These are phyloP conservation scores for Blastomyces emzantsi DNA, from an alignment of 2,329 filamentous ascomycete genomes.

Conservation along the genomic window DNA sequence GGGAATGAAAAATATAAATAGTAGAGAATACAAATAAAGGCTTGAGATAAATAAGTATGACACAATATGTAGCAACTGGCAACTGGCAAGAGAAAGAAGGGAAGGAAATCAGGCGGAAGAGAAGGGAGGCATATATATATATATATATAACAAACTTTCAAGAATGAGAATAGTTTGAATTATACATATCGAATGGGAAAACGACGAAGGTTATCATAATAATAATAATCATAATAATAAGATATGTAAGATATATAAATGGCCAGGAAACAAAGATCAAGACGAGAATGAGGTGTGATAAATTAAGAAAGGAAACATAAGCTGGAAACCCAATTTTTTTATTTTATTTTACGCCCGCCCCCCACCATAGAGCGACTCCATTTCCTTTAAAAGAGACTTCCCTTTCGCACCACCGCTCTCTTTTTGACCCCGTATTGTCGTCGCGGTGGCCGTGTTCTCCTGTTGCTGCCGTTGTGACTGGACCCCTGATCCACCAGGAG, in stretches of 20 bases:
- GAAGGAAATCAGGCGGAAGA: not conserved
- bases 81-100: not conserved
- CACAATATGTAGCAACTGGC: not conserved
- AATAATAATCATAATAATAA: not conserved
- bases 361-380: constrained; percentile 13
- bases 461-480: not conserved
- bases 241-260: constrained; percentile 3
- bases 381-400: constrained; percentile 12
- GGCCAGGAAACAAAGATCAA: not conserved
- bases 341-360: constrained; percentile 2
- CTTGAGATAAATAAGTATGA: not conserved
- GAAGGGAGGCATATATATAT: not conserved
- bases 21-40: constrained; percentile 19
- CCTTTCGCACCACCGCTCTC: constrained; percentile 9
- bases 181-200: not conserved
- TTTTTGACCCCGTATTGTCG: not conserved
- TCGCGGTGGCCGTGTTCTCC: not conserved
- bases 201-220: not conserved
- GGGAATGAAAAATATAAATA: constrained; percentile 3
- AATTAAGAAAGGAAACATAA: constrained; percentile 12
- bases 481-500: not conserved
- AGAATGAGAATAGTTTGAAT: not conserved
- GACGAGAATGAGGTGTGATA: constrained; percentile 11
- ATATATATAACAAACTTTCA: not conserved
- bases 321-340: constrained; percentile 8